These are phyloP conservation scores for Coccomyxa sp. DNA, from an alignment of 139 green algal genomes.

Conservation along the genomic window DNA sequence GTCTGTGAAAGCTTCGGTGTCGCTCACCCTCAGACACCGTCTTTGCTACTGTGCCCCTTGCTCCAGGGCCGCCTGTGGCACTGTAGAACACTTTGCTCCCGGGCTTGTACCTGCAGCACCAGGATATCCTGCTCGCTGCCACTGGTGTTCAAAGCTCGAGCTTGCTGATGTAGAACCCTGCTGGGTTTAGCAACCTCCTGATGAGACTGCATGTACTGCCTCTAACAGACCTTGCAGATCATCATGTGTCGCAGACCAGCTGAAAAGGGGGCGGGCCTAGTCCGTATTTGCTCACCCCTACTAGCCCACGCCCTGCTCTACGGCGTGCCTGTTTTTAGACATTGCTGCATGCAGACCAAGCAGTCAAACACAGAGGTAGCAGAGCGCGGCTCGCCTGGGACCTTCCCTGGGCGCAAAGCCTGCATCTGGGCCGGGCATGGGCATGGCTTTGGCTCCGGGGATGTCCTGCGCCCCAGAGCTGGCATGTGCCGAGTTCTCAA, in stretches of 20 bases:
- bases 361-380: no score
- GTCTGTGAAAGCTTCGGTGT: neutral
- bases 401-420: no score
- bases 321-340: no score
- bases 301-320: no score
- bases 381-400: no score
- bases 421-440: no score
- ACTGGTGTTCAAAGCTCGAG: neutral
- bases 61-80: neutral
- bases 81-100: slow-evolving; percentile 8
- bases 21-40: slow-evolving; percentile 10
- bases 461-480: no score
- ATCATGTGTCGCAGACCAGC: neutral
- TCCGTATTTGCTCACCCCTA: neutral
- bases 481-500: no score
- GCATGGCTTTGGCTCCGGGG: no score
- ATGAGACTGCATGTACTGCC: neutral
- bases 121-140: slow-evolving; percentile 14
- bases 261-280: neutral
- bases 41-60: slow-evolving; percentile 13
- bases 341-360: no score
- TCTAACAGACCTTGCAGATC: neutral
- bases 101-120: slow-evolving; percentile 7
- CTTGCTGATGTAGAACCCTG: neutral
- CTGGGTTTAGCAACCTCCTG: neutral